Evolutionary conservation across 768 basidiomycete species (phyloP).

Genomic region (Guyanaporus albipodus): DNA sequence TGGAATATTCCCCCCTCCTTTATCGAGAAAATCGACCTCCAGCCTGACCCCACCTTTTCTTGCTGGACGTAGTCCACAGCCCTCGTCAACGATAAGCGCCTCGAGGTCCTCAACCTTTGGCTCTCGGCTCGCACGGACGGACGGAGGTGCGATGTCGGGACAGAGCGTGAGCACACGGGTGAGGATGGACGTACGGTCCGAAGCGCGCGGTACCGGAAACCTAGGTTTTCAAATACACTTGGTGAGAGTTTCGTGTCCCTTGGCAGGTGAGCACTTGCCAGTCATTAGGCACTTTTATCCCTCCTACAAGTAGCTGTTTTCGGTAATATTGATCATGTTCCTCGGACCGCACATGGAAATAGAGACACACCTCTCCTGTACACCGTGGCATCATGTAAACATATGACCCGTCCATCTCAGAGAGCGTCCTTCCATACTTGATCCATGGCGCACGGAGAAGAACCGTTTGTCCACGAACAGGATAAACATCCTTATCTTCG

Average conservation of each 20-base stretch:
- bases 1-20: slow-evolving; percentile 35
- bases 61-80: slow-evolving; percentile 63
- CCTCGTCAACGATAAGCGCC: slow-evolving; percentile 46
- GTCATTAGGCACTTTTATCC: slow-evolving; percentile 54
- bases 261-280: slow-evolving; percentile 39
- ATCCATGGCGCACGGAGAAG: slow-evolving; percentile 49
- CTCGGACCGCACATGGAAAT: background rate
- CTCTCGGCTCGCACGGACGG: slow-evolving; percentile 41
- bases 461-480: slow-evolving; percentile 45
- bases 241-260: background rate
- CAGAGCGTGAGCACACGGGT: slow-evolving; percentile 46
- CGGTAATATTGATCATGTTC: background rate
- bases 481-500: slow-evolving; percentile 46
- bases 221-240: slow-evolving; percentile 29
- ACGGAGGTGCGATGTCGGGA: slow-evolving; percentile 55
- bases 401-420: slow-evolving; percentile 28
- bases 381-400: slow-evolving; percentile 36
- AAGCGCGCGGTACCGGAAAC: slow-evolving; percentile 61
- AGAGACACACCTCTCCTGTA: slow-evolving; percentile 38
- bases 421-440: slow-evolving; percentile 34
- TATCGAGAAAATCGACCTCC: slow-evolving; percentile 42
- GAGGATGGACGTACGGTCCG: slow-evolving; percentile 60
- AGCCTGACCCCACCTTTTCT: slow-evolving; percentile 67
- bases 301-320: slow-evolving; percentile 53
- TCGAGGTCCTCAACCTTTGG: slow-evolving; percentile 50